phyloP scores from a whole-genome alignment of 2,329 filamentous ascomycete species.

The Penicillium sp. region DNA sequence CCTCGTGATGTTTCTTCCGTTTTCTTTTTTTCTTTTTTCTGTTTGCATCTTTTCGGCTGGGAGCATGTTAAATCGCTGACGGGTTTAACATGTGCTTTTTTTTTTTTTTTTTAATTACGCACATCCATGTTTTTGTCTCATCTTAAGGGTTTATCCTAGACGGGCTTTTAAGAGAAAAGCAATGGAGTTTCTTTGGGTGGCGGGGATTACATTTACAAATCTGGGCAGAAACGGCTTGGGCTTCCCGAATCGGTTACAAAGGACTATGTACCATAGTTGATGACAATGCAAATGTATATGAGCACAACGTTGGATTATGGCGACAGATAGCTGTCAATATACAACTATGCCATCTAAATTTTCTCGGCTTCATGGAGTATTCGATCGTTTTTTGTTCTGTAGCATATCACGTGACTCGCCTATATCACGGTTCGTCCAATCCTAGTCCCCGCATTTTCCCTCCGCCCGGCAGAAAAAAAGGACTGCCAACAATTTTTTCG shows the following conservation, averaged over 20 bases:
- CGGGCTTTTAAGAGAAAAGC: constrained; percentile 30
- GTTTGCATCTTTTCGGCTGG: constrained; percentile 25
- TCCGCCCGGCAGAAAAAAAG: constrained; percentile 31
- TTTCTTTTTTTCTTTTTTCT: not conserved
- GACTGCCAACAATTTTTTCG: constrained; percentile 29
- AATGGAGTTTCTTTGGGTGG: constrained; percentile 37
- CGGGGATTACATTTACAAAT: constrained; percentile 16
- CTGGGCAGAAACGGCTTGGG: constrained; percentile 17
- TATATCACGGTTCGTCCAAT: constrained; percentile 23
- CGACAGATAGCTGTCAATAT: not conserved
- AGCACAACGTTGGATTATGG: constrained; percentile 2
- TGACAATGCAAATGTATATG: constrained; percentile 23
- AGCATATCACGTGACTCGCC: constrained; percentile 13
- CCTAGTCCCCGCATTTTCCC: constrained; percentile 19
- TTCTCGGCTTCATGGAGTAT: not conserved
- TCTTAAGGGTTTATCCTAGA: constrained; percentile 20
- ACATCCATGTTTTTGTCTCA: constrained; percentile 21
- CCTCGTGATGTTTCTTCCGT: not conserved
- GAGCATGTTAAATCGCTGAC: constrained; percentile 15
- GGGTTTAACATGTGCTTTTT: constrained; percentile 16
- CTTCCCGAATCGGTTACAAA: constrained; percentile 12
- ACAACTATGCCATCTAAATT: not conserved
- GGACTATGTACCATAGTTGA: constrained; percentile 26
- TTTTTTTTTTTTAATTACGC: constrained; percentile 12
- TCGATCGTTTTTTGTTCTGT: not conserved